Conservation (phyloP, 371 early-diverging fungal species). For the Mucor racemosus region DNA sequence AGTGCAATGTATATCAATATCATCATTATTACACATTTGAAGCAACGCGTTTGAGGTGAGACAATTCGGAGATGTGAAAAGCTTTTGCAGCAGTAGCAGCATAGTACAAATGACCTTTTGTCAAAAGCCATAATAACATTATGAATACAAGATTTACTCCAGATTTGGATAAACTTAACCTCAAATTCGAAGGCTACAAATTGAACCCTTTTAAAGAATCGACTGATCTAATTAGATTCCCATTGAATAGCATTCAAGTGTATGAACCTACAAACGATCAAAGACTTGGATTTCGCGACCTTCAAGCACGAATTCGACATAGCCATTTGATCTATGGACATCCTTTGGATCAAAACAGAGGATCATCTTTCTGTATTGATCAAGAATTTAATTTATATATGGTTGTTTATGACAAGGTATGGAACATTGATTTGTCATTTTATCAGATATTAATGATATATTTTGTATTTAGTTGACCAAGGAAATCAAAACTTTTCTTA, state of each 20-base stretch:
- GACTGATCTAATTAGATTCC: constrained; percentile 29
- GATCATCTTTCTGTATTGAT: constrained; percentile 52
- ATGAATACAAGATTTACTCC: constrained; percentile 11
- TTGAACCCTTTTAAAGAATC: constrained; percentile 55
- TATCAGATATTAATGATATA: not conserved
- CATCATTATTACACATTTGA: not conserved
- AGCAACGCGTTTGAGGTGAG: constrained; percentile 3
- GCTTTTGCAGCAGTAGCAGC: too few relatives aligned
- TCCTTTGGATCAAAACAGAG: constrained; percentile 29
- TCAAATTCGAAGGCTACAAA: constrained; percentile 77
- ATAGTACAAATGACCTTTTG: not conserved
- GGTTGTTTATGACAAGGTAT: constrained; percentile 53
- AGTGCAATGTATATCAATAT: too few relatives aligned
- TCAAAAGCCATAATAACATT: too few relatives aligned
- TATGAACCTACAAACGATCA: constrained; percentile 16
- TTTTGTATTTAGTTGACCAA: constrained; percentile 11
- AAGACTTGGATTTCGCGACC: constrained; percentile 60
- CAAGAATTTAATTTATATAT: constrained; percentile 42
- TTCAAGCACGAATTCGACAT: constrained; percentile 70
- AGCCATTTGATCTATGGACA: constrained; percentile 64
- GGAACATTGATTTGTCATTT: not conserved
- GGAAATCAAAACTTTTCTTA: constrained; percentile 4
- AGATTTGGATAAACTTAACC: constrained; percentile 43
- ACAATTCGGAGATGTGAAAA: not conserved
- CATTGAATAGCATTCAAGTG: constrained; percentile 24